These are phyloP conservation scores for Letharia lupina DNA, from an alignment of 495 filamentous ascomycete species.

Conservation along the genomic window DNA sequence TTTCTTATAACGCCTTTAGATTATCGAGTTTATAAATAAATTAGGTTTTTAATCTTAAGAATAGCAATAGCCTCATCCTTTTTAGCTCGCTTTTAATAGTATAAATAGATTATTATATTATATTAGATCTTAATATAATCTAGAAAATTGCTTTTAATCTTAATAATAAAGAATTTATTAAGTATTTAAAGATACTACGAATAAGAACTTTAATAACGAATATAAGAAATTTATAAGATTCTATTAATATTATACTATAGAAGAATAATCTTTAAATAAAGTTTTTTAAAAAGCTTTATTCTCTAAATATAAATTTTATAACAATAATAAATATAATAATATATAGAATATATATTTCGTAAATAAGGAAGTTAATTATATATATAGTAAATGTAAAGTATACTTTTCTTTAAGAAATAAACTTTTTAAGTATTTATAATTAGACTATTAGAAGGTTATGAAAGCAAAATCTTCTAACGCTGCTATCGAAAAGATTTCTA, in stretches of 20 bases:
- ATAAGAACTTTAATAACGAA: not conserved
- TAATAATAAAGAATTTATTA: not conserved
- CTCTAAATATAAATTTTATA: too few species aligned
- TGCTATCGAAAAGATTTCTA: too few species aligned
- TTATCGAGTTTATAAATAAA: not conserved
- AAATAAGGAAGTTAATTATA: not conserved
- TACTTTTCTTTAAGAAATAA: not conserved
- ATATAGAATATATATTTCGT: not conserved
- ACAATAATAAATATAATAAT: too few species aligned
- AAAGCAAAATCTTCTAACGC: too few species aligned
- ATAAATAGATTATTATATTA: too few species aligned
- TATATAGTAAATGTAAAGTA: not conserved
- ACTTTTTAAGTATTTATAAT: not conserved
- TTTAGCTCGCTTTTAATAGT: too few species aligned
- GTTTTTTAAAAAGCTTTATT: too few species aligned
- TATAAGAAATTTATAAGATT: not conserved
- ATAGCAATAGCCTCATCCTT: too few species aligned
- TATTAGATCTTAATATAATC: not conserved
- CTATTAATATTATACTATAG: not conserved
- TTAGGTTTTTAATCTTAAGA: too few species aligned
- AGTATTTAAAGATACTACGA: not conserved
- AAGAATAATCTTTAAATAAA: not conserved
- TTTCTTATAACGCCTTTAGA: not conserved
- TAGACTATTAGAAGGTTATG: too few species aligned
- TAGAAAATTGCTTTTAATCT: not conserved